Evolutionary conservation across 768 basidiomycete genomes (phyloP), one percentile per base, ranked within the genome.

Genomic region (Macrolepiota albuminosa): DNA sequence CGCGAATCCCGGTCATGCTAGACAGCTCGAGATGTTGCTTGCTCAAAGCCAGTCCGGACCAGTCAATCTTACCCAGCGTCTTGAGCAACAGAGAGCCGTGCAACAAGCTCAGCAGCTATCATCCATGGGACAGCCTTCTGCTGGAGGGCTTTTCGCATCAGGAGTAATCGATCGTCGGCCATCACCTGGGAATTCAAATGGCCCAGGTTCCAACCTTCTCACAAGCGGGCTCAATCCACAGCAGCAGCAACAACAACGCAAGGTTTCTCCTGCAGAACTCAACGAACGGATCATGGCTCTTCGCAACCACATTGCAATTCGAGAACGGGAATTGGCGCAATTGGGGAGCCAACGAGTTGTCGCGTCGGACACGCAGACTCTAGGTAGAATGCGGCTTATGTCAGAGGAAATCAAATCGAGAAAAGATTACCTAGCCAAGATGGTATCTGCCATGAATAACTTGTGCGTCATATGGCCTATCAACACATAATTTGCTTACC

Each of bases 101-200:
- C 71, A 66, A 29, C 69, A 65, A 45, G 67, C 51, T 18, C 64
- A 65, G 40, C 54, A 68, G 60, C 66, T 72, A 10, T 54, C 66
- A 63, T 59, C 77, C 40, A 70, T 77, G 61, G 78, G 73, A 58
- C 81, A 78, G 60, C 63, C 74, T 24, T 65, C 74, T 9, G 62
- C 71, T 24, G 84, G 84, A 57, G 76, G 82, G 64, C 84, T 85
- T 67, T 65, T 78, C 24, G 70, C 81, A 8, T 72, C 81, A n/a
- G 74, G 73, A 29, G 76, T 40, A 16, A n/a, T 73, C 31, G 74
- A 84, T 66, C 78, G 80, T 39, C 82, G 79, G 10, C 75, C 79
- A 6, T 81, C 82, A 33, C 85, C 81, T 18, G 74, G 77, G n/a
- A 75, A 78, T 70, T 64, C 71, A 18, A 69, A 66, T 46, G 66